These are phyloP conservation scores for Hypoxylon rickii DNA, from an alignment of 495 filamentous ascomycete species.

Conservation along the genomic window DNA sequence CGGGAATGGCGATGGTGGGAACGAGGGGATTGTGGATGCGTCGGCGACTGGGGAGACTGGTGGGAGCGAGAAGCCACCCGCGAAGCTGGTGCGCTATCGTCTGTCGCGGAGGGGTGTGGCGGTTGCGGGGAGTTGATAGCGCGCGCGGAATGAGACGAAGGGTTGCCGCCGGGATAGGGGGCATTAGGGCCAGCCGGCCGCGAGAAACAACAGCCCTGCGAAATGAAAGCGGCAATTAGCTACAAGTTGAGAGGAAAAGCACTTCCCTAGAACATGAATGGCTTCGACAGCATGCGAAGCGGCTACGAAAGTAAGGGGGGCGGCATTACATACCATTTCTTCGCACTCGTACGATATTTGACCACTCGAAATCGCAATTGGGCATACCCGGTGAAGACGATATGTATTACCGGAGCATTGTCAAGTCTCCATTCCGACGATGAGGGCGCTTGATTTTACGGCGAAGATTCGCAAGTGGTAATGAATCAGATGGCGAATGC, in stretches of 20 bases:
- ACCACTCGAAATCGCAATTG: constrained; percentile 16
- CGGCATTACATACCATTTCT: constrained; percentile 28
- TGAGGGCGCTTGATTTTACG: not conserved
- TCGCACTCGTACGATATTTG: constrained; percentile 8
- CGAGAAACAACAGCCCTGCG: constrained; percentile 59
- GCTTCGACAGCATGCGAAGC: too few relatives aligned
- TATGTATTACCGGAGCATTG: constrained; percentile 26
- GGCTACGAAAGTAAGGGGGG: too few relatives aligned
- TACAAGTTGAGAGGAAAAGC: not conserved
- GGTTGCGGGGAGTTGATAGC: constrained; percentile 47
- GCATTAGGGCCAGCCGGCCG: constrained; percentile 46
- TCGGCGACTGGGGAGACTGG: constrained; percentile 23
- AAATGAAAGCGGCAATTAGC: too few relatives aligned
- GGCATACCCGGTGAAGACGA: constrained; percentile 10
- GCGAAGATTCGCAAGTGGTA: not conserved
- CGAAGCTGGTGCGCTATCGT: constrained; percentile 25
- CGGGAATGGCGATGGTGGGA: constrained; percentile 23
- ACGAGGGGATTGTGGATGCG: constrained; percentile 10
- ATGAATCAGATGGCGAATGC: not conserved
- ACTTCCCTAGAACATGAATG: not conserved
- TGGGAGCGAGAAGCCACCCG: constrained; percentile 29
- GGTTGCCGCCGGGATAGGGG: constrained; percentile 46
- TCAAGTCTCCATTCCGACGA: not conserved
- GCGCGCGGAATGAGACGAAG: constrained; percentile 46
- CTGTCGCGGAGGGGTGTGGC: constrained; percentile 18